Base-by-base conservation (phyloP, 2,329 filamentous ascomycete species). In the Trichoderma sp. region DNA sequence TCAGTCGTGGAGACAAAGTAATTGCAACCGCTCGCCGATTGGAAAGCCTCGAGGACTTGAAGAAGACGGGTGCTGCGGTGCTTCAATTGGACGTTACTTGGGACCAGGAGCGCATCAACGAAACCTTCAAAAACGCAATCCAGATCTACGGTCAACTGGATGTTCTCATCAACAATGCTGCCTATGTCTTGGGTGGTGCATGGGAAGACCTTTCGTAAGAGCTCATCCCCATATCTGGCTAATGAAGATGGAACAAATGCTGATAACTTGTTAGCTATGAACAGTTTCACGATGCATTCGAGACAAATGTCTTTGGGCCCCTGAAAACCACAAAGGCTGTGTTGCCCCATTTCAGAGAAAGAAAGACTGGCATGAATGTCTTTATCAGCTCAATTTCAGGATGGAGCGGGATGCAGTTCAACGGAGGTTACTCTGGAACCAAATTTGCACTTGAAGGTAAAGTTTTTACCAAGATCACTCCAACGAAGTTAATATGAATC, bases 61-160 rank as follows among this genome's bases (percentile, higher is more conserved):
- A 77, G 30, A 75, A 78, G 23, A 73, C 77, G 15, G 71, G 72
- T 30, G 66, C 77, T 7, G 71, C 76, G 7, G 70, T 80, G 11
- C 39, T 80, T 9, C 75, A 81, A 30, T 74, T 81, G 0, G 80
- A 82, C 57, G 76, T 81, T 32, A 77, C 77, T 0, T 58, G 76
- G 1, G 36, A 64, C 15, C 66, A 59, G 9, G 13, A 62, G 2
- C 67, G 28, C 12, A 75, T 81, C 39, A 39, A 74, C 20, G 50
- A 53, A 15, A 67, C 73, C 26, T 61, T 80, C 0, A 32, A 75
- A 3, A 43, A 75, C 4, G 79, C 79, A n/a, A 77, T 78, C 74
- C 39, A 36, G 6, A 74, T 77, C 23, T 77, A 76, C 28, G 77
- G 75, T 1, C 75, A 74, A 12, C 75, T 78, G 11, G 76, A 78